These are phyloP conservation scores for Aspergillus eucalypticola DNA, from an alignment of 2,329 filamentous ascomycete species.

Conservation along the genomic window DNA sequence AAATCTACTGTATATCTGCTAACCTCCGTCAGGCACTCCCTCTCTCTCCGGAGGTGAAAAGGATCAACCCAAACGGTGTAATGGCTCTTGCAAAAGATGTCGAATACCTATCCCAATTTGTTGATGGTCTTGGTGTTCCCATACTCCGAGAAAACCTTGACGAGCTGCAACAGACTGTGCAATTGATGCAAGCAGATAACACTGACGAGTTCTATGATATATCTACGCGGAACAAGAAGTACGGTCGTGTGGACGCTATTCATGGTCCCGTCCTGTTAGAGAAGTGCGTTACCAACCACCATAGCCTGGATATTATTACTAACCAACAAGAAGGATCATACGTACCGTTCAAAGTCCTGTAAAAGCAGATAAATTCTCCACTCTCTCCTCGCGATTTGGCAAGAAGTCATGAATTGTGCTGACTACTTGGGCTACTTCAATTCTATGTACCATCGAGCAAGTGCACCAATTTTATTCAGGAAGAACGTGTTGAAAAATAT, in stretches of 20 bases:
- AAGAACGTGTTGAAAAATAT: background rate
- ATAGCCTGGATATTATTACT: slow-evolving; percentile 14
- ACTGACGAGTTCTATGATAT: slow-evolving; percentile 98
- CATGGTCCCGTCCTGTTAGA: slow-evolving; percentile 88
- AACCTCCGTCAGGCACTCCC: slow-evolving; percentile 63
- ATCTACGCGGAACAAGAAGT: slow-evolving; percentile 85
- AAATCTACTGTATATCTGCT: slow-evolving; percentile 10
- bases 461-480: background rate
- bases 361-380: slow-evolving; percentile 65
- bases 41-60: slow-evolving; percentile 73
- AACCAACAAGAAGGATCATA: slow-evolving; percentile 57
- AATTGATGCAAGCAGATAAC: slow-evolving; percentile 81
- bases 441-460: background rate
- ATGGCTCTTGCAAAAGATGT: slow-evolving; percentile 80
- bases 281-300: slow-evolving; percentile 61
- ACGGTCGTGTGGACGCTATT: slow-evolving; percentile 85
- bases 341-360: slow-evolving; percentile 60
- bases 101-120: slow-evolving; percentile 79
- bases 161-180: slow-evolving; percentile 89
- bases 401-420: slow-evolving; percentile 48
- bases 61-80: slow-evolving; percentile 86
- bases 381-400: slow-evolving; percentile 74
- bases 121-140: slow-evolving; percentile 81
- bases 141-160: slow-evolving; percentile 87
- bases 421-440: background rate